Percentiles rank a stretch among this genome's conserved stretches.
Evolutionary conservation across 139 green algal species (phyloP).

Genomic region (Volvox africanus): DNA sequence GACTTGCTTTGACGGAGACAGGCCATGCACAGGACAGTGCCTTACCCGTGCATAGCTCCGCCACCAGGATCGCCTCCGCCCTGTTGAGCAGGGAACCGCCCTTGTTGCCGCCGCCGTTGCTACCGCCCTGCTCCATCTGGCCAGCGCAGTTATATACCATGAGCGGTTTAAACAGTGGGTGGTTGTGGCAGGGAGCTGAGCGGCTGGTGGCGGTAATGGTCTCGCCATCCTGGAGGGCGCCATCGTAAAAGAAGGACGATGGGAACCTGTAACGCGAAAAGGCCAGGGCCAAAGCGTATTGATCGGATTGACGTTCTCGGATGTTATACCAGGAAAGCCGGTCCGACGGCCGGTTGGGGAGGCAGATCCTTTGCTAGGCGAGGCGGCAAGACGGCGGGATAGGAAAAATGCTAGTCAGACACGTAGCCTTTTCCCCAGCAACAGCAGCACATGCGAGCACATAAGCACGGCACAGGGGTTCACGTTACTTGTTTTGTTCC

Average conservation of each 20-base stretch:
- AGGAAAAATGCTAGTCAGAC: too few relatives aligned
- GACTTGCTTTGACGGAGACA: too few relatives aligned
- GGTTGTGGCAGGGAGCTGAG: slow-evolving; percentile 66
- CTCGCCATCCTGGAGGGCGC: slow-evolving; percentile 63
- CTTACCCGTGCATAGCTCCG: slow-evolving; percentile 57
- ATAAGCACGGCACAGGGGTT: too few relatives aligned
- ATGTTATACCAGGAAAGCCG: too few relatives aligned
- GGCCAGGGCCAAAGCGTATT: background rate
- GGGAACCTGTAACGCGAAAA: slow-evolving; percentile 52
- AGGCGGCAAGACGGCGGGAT: too few relatives aligned
- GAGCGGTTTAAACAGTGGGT: slow-evolving; percentile 54
- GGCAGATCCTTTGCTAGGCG: too few relatives aligned
- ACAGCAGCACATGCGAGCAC: too few relatives aligned
- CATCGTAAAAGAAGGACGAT: slow-evolving; percentile 76
- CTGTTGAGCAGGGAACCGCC: slow-evolving; percentile 64
- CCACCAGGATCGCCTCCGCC: slow-evolving; percentile 74
- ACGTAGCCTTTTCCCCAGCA: too few relatives aligned
- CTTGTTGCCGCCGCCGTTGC: slow-evolving; percentile 29
- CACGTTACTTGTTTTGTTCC: too few relatives aligned
- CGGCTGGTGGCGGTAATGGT: slow-evolving; percentile 45
- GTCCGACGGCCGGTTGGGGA: too few relatives aligned
- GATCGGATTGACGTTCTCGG: too few relatives aligned
- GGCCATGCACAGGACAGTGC: too few relatives aligned
- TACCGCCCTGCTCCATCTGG: slow-evolving; percentile 67
- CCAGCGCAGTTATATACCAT: slow-evolving; percentile 62